phyloP scores from a whole-genome alignment of 768 basidiomycete genomes.

The Boletus subparvulus region DNA sequence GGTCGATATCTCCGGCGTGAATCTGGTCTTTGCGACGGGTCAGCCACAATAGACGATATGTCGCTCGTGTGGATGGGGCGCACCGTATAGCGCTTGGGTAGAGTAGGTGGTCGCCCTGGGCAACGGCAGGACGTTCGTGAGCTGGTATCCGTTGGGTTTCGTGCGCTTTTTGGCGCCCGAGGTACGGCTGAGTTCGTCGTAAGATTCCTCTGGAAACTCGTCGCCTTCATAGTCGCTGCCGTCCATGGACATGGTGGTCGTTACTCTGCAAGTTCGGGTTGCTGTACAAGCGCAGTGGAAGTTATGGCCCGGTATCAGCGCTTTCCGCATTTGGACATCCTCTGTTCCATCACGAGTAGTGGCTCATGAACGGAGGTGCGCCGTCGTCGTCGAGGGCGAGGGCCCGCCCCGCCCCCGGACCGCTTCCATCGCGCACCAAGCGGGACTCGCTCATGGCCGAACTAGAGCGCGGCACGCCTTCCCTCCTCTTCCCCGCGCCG shows the following conservation, averaged over 20 bases:
- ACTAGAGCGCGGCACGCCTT: conserved; percentile 54
- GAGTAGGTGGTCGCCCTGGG: conserved; percentile 65
- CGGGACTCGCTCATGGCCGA: conserved; percentile 68
- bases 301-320: too few relatives aligned
- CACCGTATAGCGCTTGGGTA: conserved; percentile 59
- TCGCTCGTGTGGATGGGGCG: not conserved
- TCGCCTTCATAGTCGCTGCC: conserved; percentile 22
- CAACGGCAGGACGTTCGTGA: conserved; percentile 49
- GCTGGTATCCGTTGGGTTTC: conserved; percentile 22
- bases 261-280: not conserved
- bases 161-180: not conserved
- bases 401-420: not conserved
- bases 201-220: conserved; percentile 13
- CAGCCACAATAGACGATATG: not conserved
- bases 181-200: conserved; percentile 13
- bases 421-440: conserved; percentile 37
- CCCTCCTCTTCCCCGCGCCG: not conserved
- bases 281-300: conserved; percentile 5
- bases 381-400: conserved; percentile 21
- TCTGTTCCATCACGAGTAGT: not conserved
- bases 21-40: conserved; percentile 54
- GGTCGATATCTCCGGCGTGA: conserved; percentile 57
- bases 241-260: conserved; percentile 10
- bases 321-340: conserved; percentile 8
- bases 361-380: conserved; percentile 9